phyloP scores from a whole-genome alignment of 75 land plant genomes.

The Pinus albicaulis region DNA sequence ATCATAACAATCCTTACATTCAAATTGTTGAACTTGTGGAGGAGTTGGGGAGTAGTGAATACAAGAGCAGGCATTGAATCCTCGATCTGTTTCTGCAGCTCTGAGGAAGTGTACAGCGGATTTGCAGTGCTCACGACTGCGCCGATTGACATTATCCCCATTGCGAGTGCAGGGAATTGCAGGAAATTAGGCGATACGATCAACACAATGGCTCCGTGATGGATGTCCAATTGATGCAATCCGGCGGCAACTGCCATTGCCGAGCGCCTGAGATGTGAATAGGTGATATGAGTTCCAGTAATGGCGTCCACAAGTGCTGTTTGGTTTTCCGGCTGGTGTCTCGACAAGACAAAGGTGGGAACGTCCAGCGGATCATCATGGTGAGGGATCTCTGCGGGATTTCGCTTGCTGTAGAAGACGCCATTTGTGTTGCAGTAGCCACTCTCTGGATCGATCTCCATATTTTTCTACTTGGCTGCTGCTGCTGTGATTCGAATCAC shows the following conservation, averaged over 20 bases:
- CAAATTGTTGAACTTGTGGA: slow-evolving; percentile 13
- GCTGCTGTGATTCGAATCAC: too few species aligned
- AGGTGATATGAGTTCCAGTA: slow-evolving; percentile 20
- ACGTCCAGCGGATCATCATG: slow-evolving; percentile 3
- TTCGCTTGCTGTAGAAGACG: slow-evolving; percentile 27
- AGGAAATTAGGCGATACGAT: slow-evolving; percentile 38
- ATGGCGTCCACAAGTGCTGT: slow-evolving; percentile 34
- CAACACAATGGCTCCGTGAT: slow-evolving; percentile 39
- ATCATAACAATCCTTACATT: not conserved
- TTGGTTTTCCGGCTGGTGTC: not conserved
- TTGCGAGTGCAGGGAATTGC: slow-evolving; percentile 26
- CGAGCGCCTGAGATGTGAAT: slow-evolving; percentile 11
- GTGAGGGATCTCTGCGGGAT: slow-evolving; percentile 6
- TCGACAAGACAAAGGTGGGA: slow-evolving; percentile 15
- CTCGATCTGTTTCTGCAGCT: slow-evolving; percentile 29
- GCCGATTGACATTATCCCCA: slow-evolving; percentile 42
- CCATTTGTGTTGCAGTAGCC: slow-evolving; percentile 30
- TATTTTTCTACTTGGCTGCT: too few species aligned
- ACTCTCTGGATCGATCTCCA: slow-evolving; percentile 1
- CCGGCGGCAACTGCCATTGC: slow-evolving; percentile 17
- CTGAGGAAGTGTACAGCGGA: slow-evolving; percentile 31
- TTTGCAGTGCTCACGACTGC: slow-evolving; percentile 42
- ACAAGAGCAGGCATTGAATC: slow-evolving; percentile 21
- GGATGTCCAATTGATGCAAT: slow-evolving; percentile 21
- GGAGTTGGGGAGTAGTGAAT: slow-evolving; percentile 17